Percentiles rank a stretch among this genome's conserved stretches.
Evolutionary conservation across 2,329 filamentous ascomycete genomes (phyloP).

Genomic region (Ophiostoma sp.): DNA sequence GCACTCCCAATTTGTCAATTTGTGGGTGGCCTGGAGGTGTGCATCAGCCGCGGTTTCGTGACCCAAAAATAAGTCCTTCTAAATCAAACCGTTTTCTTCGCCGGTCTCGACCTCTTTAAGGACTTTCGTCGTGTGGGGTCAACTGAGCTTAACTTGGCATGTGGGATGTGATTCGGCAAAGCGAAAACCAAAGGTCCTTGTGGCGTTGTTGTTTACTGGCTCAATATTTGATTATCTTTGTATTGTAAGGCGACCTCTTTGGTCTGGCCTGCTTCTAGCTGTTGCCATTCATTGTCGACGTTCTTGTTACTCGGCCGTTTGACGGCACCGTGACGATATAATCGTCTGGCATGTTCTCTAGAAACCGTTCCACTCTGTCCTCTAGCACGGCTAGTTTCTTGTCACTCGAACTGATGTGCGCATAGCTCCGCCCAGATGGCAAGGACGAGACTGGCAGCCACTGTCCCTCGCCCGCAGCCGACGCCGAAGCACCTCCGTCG

Average conservation of each 20-base stretch:
- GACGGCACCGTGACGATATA: conserved; percentile 7
- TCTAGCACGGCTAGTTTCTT: neutral
- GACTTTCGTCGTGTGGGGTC: too few species aligned
- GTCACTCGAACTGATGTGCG: conserved; percentile 8
- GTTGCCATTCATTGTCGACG: neutral
- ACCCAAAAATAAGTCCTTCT: neutral
- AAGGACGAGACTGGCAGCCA: conserved; percentile 17
- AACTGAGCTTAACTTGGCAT: neutral
- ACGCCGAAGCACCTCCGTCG: neutral
- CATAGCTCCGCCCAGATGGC: neutral
- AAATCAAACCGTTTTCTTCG: neutral
- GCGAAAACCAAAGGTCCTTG: neutral
- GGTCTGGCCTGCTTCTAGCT: neutral
- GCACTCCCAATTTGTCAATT: neutral
- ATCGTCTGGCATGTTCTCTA: conserved; percentile 8
- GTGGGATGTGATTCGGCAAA: neutral
- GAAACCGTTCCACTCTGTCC: neutral
- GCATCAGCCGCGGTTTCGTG: neutral
- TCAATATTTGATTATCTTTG: neutral
- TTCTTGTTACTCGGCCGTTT: neutral
- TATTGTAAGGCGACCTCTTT: neutral
- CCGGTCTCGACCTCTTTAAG: neutral
- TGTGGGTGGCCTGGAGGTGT: neutral
- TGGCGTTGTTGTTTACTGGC: neutral
- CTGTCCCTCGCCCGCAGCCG: conserved; percentile 5